Percentiles rank a stretch among this genome's conserved stretches.
Evolutionary conservation across 257 asterid species (phyloP).

Genomic region (Gentiana straminea): DNA sequence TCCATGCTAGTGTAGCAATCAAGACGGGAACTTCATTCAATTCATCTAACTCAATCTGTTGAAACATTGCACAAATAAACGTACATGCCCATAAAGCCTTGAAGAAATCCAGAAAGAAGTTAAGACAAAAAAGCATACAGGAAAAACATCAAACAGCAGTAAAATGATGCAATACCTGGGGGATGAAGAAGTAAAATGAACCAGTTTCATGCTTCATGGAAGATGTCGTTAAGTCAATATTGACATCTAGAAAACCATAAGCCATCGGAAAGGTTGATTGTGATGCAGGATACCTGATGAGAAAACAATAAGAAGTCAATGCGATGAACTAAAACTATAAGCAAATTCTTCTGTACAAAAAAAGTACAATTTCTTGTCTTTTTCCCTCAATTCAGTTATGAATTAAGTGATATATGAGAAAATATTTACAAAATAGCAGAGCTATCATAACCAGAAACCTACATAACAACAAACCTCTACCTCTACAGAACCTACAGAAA

Average conservation of each 20-base stretch:
- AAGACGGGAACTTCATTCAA: slow-evolving; percentile 52
- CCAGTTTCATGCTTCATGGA: slow-evolving; percentile 45
- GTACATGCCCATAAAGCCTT: not conserved
- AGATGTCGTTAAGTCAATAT: slow-evolving; percentile 34
- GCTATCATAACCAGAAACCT: too few relatives aligned
- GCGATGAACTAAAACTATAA: too few relatives aligned
- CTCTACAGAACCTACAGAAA: too few relatives aligned
- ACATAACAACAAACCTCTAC: too few relatives aligned
- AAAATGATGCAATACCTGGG: slow-evolving; percentile 43
- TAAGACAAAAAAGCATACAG: not conserved
- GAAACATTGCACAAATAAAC: not conserved
- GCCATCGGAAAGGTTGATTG: slow-evolving; percentile 60
- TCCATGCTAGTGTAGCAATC: slow-evolving; percentile 66
- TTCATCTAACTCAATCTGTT: slow-evolving; percentile 76
- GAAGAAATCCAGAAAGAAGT: not conserved
- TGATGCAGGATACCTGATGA: slow-evolving; percentile 43
- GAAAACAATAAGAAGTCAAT: slow-evolving; percentile 4
- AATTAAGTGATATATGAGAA: too few relatives aligned
- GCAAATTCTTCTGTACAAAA: too few relatives aligned
- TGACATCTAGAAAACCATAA: slow-evolving; percentile 63
- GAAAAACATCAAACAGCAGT: not conserved
- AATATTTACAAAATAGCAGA: too few relatives aligned
- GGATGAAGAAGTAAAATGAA: slow-evolving; percentile 58
- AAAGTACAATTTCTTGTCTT: too few relatives aligned
- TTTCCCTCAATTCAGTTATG: too few relatives aligned